Conservation (phyloP, 2,329 filamentous ascomycete species). For the Sporothrix inflata region DNA sequence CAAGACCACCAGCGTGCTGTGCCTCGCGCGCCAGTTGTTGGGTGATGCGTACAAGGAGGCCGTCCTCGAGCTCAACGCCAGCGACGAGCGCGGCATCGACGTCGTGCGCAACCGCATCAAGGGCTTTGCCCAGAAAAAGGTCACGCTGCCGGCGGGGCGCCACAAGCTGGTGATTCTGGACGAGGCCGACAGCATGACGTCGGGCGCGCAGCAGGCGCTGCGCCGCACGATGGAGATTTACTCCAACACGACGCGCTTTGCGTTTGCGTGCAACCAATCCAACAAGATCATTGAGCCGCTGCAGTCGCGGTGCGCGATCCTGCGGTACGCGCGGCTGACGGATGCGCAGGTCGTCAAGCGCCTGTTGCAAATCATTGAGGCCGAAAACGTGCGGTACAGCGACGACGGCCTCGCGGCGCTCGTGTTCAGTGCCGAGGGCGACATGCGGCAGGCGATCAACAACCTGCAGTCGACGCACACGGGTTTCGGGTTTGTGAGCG, state of each 20-base stretch:
- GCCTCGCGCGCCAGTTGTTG: slow-evolving; percentile 86
- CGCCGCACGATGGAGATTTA: slow-evolving; percentile 99
- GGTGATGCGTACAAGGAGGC: slow-evolving; percentile 97
- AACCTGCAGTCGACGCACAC: slow-evolving; percentile 92
- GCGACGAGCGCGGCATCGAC: slow-evolving; percentile 95
- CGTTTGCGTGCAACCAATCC: slow-evolving; percentile 97
- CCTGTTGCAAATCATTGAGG: slow-evolving; percentile 87
- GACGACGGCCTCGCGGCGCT: slow-evolving; percentile 95
- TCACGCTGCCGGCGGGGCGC: slow-evolving; percentile 84
- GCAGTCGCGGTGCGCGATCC: slow-evolving; percentile 93
- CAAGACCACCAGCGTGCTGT: slow-evolving; percentile 95
- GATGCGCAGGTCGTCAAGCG: slow-evolving; percentile 92
- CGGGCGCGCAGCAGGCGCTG: slow-evolving; percentile 91
- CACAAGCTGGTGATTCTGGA: slow-evolving; percentile 98
- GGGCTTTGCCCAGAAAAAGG: slow-evolving; percentile 98
- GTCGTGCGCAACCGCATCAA: slow-evolving; percentile 98
- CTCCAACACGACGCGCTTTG: slow-evolving; percentile 92
- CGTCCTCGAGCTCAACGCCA: slow-evolving; percentile 93
- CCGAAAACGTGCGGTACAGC: slow-evolving; percentile 85
- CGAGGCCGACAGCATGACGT: slow-evolving; percentile 98
- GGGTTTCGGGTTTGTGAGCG: slow-evolving; percentile 95
- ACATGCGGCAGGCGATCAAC: slow-evolving; percentile 99
- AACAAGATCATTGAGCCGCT: slow-evolving; percentile 99
- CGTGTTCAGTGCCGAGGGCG: slow-evolving; percentile 94
- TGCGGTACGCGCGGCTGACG: slow-evolving; percentile 89